Evolutionary conservation across 129 eudicot genomes (phyloP).

Genomic region (Ambrosia trifida): DNA sequence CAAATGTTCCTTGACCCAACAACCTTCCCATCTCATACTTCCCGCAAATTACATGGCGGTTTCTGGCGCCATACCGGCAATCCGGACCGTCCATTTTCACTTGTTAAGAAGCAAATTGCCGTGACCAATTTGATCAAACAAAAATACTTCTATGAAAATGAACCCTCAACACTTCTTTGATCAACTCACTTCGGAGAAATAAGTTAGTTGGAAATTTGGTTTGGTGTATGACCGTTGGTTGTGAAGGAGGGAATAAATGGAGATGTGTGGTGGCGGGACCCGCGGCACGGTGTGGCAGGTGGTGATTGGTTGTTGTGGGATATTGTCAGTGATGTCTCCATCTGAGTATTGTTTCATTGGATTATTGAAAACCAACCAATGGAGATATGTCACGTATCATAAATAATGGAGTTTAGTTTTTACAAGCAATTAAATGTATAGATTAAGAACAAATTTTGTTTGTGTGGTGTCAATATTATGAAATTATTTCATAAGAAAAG

Average conservation of each 20-base stretch:
- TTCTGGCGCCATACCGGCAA: background rate
- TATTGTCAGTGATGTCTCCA: background rate
- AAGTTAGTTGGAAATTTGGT: background rate
- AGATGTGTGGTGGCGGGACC: constrained; percentile 10
- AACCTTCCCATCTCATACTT: constrained; percentile 88
- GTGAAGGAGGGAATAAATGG: background rate
- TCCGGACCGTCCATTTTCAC: constrained; percentile 8
- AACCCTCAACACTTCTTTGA: too few species aligned
- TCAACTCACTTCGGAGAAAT: too few species aligned
- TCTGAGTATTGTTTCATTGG: constrained; percentile 3
- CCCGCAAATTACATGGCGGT: constrained; percentile 47
- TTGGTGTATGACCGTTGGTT: constrained; percentile 1
- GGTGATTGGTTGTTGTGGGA: constrained; percentile 21
- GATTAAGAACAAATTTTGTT: background rate
- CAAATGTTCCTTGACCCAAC: constrained; percentile 83
- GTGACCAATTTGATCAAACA: too few species aligned
- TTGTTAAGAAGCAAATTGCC: too few species aligned
- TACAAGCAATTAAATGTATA: background rate
- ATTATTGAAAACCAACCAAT: constrained; percentile 13
- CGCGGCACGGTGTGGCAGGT: constrained; percentile 1
- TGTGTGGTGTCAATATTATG: background rate
- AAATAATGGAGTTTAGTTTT: background rate
- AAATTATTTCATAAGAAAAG: background rate
- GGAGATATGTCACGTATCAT: background rate
- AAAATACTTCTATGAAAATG: too few species aligned